A percentile compares a stretch with the other conserved stretches of the same genome.
Conservation (phyloP, 163 green algal species). For the Scenedesmus sp. region DNA sequence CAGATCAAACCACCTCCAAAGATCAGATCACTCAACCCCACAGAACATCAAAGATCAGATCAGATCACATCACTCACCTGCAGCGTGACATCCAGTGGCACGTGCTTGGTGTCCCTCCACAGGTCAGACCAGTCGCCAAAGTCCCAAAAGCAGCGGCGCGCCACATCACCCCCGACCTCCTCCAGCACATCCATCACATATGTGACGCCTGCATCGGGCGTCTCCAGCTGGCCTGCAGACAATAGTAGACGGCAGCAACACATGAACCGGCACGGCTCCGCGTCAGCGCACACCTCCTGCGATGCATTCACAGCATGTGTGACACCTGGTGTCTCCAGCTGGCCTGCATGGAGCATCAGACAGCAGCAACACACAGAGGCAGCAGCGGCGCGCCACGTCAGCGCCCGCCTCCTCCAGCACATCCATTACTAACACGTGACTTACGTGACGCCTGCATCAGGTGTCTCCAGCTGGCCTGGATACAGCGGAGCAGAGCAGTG, state of each 20-base stretch:
- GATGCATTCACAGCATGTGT: conserved; percentile 5
- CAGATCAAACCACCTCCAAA: conserved; percentile 36
- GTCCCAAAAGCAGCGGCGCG: conserved; percentile 65
- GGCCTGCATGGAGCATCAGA: neutral
- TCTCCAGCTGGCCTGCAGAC: conserved; percentile 40
- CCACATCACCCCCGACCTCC: conserved; percentile 57
- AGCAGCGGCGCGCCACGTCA: neutral
- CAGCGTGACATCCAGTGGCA: conserved; percentile 49
- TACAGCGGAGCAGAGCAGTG: no score
- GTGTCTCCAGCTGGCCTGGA: neutral
- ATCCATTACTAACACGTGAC: neutral
- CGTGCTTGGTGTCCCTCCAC: conserved; percentile 55
- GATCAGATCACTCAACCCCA: no score
- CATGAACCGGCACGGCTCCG: neutral
- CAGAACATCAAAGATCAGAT: no score
- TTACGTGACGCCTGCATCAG: conserved; percentile 47
- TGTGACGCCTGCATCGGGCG: conserved; percentile 39
- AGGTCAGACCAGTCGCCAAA: conserved; percentile 67
- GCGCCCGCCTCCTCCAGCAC: no score
- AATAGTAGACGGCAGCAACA: neutral
- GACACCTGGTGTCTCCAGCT: neutral
- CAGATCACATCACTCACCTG: conserved; percentile 29
- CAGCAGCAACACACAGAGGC: neutral
- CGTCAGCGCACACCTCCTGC: neutral
- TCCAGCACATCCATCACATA: conserved; percentile 68